Conservation (phyloP, 2,329 filamentous ascomycete genomes). For the Colletotrichum horii region DNA sequence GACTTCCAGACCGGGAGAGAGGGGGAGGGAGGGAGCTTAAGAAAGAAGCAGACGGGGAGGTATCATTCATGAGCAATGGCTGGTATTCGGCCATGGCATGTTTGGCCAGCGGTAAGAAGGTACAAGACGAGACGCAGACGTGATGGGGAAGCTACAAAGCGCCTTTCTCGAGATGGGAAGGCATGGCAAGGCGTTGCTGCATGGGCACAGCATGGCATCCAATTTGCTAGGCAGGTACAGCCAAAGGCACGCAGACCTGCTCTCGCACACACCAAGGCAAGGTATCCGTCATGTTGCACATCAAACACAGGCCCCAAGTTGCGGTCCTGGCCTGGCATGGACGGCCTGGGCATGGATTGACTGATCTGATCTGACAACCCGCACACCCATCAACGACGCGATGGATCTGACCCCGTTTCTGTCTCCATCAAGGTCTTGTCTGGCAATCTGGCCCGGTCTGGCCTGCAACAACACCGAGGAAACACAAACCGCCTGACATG, state of each 20-base stretch:
- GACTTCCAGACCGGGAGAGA: not conserved
- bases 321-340: not conserved
- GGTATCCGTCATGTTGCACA: not conserved
- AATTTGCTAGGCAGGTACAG: not conserved
- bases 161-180: not conserved
- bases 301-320: not conserved
- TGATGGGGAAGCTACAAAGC: not conserved
- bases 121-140: not conserved
- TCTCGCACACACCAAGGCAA: not conserved
- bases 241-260: not conserved
- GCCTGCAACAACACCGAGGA: not conserved
- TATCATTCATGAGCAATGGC: not conserved
- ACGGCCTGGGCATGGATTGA: not conserved
- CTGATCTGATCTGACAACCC: constrained; percentile 20
- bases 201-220: not conserved
- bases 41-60: constrained; percentile 3
- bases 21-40: constrained; percentile 4
- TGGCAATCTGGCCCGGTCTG: not conserved
- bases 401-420: constrained; percentile 1
- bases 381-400: constrained; percentile 6
- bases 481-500: constrained; percentile 10
- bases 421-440: constrained; percentile 4
- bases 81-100: constrained; percentile 1
- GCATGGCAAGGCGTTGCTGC: not conserved
- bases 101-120: not conserved